phyloP scores from a whole-genome alignment of 164 flowering plant genomes.

The Taxillus chinensis region DNA sequence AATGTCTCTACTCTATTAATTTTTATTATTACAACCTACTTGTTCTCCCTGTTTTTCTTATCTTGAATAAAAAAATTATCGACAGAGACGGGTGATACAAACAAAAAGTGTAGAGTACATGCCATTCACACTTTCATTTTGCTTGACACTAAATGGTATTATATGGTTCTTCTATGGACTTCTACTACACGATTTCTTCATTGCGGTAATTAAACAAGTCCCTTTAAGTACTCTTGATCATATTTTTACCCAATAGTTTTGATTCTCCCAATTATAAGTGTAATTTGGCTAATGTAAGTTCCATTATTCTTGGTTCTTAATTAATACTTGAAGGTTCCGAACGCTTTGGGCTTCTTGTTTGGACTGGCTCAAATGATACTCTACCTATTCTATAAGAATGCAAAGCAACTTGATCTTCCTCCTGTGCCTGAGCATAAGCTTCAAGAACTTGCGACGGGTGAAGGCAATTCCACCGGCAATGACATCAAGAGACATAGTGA shows the following conservation, averaged over 20 bases:
- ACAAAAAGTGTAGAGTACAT: conserved; percentile 72
- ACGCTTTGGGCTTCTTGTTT: conserved; percentile 46
- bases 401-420: conserved; percentile 7
- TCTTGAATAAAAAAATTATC: background rate
- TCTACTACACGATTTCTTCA: conserved; percentile 34
- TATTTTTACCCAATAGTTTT: background rate
- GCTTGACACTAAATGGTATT: conserved; percentile 47
- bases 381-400: conserved; percentile 34
- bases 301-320: too few relatives aligned
- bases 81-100: conserved; percentile 58
- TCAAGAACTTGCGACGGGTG: conserved; percentile 13
- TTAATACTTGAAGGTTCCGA: conserved; percentile 34
- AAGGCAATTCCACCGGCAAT: too few relatives aligned
- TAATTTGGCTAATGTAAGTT: too few relatives aligned
- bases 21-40: too few relatives aligned
- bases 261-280: background rate
- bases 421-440: conserved; percentile 16
- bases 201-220: conserved; percentile 41
- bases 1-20: too few relatives aligned
- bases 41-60: background rate
- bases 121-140: conserved; percentile 61
- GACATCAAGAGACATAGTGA: too few relatives aligned
- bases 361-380: conserved; percentile 62
- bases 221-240: background rate
- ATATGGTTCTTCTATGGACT: conserved; percentile 79